These are phyloP conservation scores for Zelopaecilomyces penicillatus DNA, from an alignment of 2,329 filamentous ascomycete species.

Conservation along the genomic window DNA sequence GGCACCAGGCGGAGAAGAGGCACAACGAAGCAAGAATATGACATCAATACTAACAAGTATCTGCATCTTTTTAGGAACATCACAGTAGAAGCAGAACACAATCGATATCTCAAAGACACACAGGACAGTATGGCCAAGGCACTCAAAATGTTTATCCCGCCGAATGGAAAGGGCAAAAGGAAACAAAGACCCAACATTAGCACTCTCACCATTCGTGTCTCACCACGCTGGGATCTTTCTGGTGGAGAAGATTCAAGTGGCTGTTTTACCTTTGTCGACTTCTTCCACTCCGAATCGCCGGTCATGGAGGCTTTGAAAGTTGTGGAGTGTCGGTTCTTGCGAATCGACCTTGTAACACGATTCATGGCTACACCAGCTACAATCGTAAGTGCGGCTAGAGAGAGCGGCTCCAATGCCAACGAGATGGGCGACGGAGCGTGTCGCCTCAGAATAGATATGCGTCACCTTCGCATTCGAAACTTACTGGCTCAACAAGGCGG, in stretches of 20 bases:
- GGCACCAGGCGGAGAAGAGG: background rate
- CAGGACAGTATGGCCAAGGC: conserved; percentile 26
- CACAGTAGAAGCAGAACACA: conserved; percentile 34
- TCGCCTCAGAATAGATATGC: conserved; percentile 12
- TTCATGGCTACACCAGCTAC: conserved; percentile 3
- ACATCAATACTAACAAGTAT: conserved; percentile 27
- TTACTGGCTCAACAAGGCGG: background rate
- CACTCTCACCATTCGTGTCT: conserved; percentile 35
- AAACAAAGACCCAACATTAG: conserved; percentile 21
- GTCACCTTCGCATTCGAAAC: conserved; percentile 1
- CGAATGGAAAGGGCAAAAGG: conserved; percentile 6
- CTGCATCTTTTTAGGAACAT: conserved; percentile 32
- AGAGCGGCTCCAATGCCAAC: no score
- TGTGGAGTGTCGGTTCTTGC: conserved; percentile 28
- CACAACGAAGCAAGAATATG: background rate
- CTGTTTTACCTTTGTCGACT: conserved; percentile 27
- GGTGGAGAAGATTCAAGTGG: conserved; percentile 4
- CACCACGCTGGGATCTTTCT: conserved; percentile 16
- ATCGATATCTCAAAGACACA: conserved; percentile 22
- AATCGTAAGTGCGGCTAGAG: background rate
- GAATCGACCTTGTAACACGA: conserved; percentile 23
- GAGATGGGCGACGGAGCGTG: background rate
- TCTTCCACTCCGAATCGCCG: conserved; percentile 22
- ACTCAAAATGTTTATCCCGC: conserved; percentile 27
- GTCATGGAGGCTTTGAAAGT: conserved; percentile 23